Base-by-base conservation (phyloP, 1,284 basidiomycete genomes). In the Gymnopus androsaceus region DNA sequence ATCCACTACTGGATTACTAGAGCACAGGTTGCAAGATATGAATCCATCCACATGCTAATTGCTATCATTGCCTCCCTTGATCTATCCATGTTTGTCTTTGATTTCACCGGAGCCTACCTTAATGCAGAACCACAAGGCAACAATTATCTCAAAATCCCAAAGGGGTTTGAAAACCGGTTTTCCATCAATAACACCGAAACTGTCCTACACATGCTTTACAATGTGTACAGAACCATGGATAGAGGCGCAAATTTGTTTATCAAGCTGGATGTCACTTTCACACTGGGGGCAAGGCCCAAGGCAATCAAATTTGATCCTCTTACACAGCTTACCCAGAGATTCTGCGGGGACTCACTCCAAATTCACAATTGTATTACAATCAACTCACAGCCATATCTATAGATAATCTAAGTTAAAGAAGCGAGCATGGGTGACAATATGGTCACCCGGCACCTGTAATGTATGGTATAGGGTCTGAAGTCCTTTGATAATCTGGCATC, bases 221-320 rank as follows among this genome's bases (percentile, higher is more conserved):
- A 51, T 11, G 25, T 57, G 8, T 57, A 57, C 33, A 51, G 56
- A 1, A 57, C 51, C 5, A 57, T 40, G 14, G 44, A 57, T 23
- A 44, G 34, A 4, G 56, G 50, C 0, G 47, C 53, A 25, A 53
- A 57, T 14, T 57, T 50, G 56, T 52, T 23, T 14, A 4, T 28
- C 1, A 7, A 41, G 4, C 45, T 57, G 0, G 51, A 53, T 11
- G 14, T 42, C 4, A 34, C 42, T 0, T 53, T 30, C 25, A 1
- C 21, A n/a, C n/a, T n/a, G n/a, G n/a, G n/a, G n/a, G n/a, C n/a
- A n/a, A n/a, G n/a, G n/a, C n/a, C n/a, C n/a, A n/a, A n/a, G n/a
- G n/a, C n/a, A n/a, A n/a, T n/a, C n/a, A n/a, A n/a, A n/a, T n/a
- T n/a, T n/a, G n/a, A n/a, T n/a, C n/a, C n/a, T n/a, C n/a, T n/a